Base-by-base conservation (phyloP, 495 filamentous ascomycete genomes). In the Hamigera avellanea region DNA sequence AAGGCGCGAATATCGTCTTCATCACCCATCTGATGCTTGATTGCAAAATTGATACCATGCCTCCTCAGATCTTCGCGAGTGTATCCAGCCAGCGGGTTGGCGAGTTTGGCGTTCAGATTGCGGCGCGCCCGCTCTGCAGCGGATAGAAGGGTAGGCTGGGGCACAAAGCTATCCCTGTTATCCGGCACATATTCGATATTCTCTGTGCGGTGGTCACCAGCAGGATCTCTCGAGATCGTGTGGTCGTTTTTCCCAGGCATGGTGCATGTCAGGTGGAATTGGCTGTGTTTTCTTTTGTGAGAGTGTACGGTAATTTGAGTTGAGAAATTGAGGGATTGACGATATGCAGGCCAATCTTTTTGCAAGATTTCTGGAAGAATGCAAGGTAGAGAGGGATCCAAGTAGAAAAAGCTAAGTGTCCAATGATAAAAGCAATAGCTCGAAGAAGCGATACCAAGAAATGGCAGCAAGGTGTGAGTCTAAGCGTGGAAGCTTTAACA, bases 31-130 rank as follows among this genome's bases (percentile, higher is more conserved):
- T 72, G 69, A 44, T 83, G 65, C 18, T 69, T 64, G n/a, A 59
- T 54, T 17, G 76, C 81, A 52, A 83, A 88, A 2, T 62, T 65
- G 31, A 74, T 76, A 19, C 80, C 84, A 56, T 73, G 74, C 30
- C 62, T 63, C 25, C 61, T 64, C 12, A 91, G 58, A 42, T 79
- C 69, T 6, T 70, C 61, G 29, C 73, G 64, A 25, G 59, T 68
- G 38, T 75, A 69, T 13, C 79, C 80, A 6, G 71, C 70, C 9
- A 91, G 64, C 19, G 84, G 84, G 35, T 88, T 82, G 14, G 75
- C 80, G 32, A 88, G 57, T 50, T 72, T 75, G 10, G 73, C 73
- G 31, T 74, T 72, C 25, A 71, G 33, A 40, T 72, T 71, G 33
- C 69, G 62, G 2, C 71, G 54, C 8, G 62, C 64, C 10, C 57